Conservation (phyloP, 139 green algal genomes). For the Monoraphidium neglectum region DNA sequence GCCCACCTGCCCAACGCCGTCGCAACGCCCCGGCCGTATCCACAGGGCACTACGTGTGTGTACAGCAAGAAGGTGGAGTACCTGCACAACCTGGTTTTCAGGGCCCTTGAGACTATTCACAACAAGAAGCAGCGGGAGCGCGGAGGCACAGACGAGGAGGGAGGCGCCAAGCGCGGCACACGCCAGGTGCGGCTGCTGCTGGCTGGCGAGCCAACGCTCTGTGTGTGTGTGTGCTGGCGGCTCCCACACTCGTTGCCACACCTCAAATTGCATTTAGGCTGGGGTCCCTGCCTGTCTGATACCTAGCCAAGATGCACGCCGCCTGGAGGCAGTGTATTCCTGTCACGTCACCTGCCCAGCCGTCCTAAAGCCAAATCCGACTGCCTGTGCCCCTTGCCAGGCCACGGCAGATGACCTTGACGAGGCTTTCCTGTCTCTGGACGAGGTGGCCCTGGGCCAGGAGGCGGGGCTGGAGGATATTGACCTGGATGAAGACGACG, state of each 20-base stretch:
- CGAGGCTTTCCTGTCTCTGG: constrained; percentile 60
- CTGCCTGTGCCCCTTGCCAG: not conserved
- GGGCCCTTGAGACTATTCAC: constrained; percentile 54
- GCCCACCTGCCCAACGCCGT: too few species aligned
- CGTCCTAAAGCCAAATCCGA: too few species aligned
- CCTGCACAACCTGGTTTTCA: constrained; percentile 80
- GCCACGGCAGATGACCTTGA: constrained; percentile 51
- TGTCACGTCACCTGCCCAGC: too few species aligned
- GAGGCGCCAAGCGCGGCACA: too few species aligned
- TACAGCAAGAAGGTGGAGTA: constrained; percentile 92
- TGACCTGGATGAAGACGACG: constrained; percentile 56
- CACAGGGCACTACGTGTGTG: constrained; percentile 79
- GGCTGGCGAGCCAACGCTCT: too few species aligned
- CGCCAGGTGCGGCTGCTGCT: too few species aligned
- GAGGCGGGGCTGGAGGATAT: constrained; percentile 47
- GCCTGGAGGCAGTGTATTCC: too few species aligned
- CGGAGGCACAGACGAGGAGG: not conserved
- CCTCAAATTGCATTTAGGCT: too few species aligned
- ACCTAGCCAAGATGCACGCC: too few species aligned
- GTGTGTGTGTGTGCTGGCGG: too few species aligned
- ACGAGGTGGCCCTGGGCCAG: constrained; percentile 15
- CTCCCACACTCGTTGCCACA: too few species aligned
- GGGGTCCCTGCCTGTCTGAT: too few species aligned
- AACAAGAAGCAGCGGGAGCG: constrained; percentile 26
- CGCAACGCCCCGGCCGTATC: not conserved